phyloP scores from a whole-genome alignment of 768 basidiomycete genomes.

The Tylopilus balloui region DNA sequence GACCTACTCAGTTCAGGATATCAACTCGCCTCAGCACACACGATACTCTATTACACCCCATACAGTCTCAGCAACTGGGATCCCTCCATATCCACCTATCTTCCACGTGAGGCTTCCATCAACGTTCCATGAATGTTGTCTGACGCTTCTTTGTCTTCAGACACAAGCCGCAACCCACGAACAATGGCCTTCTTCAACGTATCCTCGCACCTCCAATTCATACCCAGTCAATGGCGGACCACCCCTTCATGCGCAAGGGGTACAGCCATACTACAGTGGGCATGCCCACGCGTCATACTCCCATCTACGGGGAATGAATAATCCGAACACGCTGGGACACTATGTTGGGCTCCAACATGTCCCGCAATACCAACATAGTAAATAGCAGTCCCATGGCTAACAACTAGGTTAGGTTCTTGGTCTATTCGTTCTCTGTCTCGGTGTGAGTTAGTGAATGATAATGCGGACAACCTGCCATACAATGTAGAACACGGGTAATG shows the following conservation, averaged over 20 bases:
- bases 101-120: constrained; percentile 17
- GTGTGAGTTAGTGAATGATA: constrained; percentile 5
- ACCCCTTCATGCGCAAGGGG: constrained; percentile 17
- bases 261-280: constrained; percentile 26
- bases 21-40: constrained; percentile 12
- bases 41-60: constrained; percentile 19
- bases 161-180: constrained; percentile 18
- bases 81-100: constrained; percentile 23
- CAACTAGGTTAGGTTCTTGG: not conserved
- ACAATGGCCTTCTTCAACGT: constrained; percentile 24
- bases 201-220: constrained; percentile 22
- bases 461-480: constrained; percentile 15
- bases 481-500: constrained; percentile 30
- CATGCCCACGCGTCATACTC: constrained; percentile 25
- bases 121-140: not conserved
- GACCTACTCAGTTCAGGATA: constrained; percentile 24
- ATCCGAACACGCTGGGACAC: constrained; percentile 17
- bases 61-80: constrained; percentile 11
- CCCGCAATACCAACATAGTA: constrained; percentile 28
- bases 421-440: constrained; percentile 8
- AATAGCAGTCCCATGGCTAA: constrained; percentile 12
- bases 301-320: constrained; percentile 25
- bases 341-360: constrained; percentile 28
- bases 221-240: constrained; percentile 18
- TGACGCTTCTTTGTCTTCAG: not conserved